Evolutionary conservation across 768 basidiomycete genomes (phyloP), one percentile per base, ranked within the genome.

Genomic region (Mycena capillaripes): DNA sequence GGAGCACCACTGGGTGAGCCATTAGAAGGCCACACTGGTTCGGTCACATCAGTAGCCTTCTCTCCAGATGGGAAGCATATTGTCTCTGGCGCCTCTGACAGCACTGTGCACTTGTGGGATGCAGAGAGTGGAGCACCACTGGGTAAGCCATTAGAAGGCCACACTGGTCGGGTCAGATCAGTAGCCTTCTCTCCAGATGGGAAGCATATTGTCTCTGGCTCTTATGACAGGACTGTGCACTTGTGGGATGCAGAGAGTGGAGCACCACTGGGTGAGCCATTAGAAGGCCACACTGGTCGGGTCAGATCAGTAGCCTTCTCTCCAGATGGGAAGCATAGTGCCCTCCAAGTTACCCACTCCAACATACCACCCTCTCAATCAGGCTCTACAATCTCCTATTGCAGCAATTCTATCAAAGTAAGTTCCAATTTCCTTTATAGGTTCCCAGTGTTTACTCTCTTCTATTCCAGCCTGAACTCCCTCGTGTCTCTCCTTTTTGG

Each of bases 111-210:
- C 36, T 4, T 58, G 9, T 58, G 57, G 57, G 57, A 58, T 29
- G 53, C 53, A 55, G 53, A 55, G 53, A 55, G 27, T 55, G 53
- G 53, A 55, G 25, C 53, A 30, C n/a, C n/a, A n/a, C n/a, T n/a
- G n/a, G n/a, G n/a, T n/a, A n/a, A n/a, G n/a, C n/a, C n/a, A n/a
- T n/a, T n/a, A n/a, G n/a, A n/a, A n/a, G n/a, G n/a, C n/a, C n/a
- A n/a, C n/a, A 50, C 48, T 50, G 48, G 21, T 32, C 11, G 55
- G 55, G 55, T 56, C 55, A 56, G 8, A 56, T 56, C 55, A 29
- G 55, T 56, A 56, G 27, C 25, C 55, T 32, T 56, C 30, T 56
- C 27, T 25, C 25, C 55, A n/a, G 55, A 56, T 56, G 55, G 55
- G 30, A 27, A 30, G 55, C 25, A 29, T 29, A 27, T 56, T 56